A percentile compares a stretch with the other conserved stretches of the same genome.
These are phyloP conservation scores for Anethum foeniculum DNA, from an alignment of 140 eudicot species.

Conservation along the genomic window DNA sequence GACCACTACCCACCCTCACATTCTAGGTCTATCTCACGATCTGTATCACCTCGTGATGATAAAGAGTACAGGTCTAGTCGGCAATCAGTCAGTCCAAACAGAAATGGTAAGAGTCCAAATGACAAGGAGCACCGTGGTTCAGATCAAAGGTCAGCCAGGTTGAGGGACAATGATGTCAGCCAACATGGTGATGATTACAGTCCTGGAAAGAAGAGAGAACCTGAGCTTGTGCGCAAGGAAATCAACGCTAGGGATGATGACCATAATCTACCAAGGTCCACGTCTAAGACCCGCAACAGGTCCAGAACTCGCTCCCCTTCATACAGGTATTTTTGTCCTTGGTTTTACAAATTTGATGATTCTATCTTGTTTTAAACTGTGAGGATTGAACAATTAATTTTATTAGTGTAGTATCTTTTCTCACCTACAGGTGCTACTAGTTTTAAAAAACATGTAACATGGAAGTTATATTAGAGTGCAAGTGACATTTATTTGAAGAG, in stretches of 20 bases:
- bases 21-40: conserved; percentile 29
- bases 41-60: conserved; percentile 32
- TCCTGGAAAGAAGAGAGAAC: conserved; percentile 25
- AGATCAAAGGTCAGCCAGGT: conserved; percentile 18
- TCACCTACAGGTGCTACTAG: background rate
- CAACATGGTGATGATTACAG: conserved; percentile 14
- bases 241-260: conserved; percentile 25
- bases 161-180: conserved; percentile 11
- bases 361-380: background rate
- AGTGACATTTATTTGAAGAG: background rate
- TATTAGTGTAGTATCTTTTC: background rate
- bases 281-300: conserved; percentile 27
- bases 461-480: background rate
- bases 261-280: conserved; percentile 22
- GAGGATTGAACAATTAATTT: background rate
- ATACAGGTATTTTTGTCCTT: conserved; percentile 22
- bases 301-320: conserved; percentile 17
- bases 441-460: background rate
- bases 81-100: conserved; percentile 26
- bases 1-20: conserved; percentile 20
- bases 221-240: conserved; percentile 16
- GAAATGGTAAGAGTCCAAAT: conserved; percentile 24
- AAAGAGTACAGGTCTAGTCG: conserved; percentile 20
- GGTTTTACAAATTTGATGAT: background rate
- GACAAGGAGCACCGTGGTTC: conserved; percentile 13